These are phyloP conservation scores for Tagetes patula DNA, from an alignment of 129 eudicot genomes.

Conservation along the genomic window DNA sequence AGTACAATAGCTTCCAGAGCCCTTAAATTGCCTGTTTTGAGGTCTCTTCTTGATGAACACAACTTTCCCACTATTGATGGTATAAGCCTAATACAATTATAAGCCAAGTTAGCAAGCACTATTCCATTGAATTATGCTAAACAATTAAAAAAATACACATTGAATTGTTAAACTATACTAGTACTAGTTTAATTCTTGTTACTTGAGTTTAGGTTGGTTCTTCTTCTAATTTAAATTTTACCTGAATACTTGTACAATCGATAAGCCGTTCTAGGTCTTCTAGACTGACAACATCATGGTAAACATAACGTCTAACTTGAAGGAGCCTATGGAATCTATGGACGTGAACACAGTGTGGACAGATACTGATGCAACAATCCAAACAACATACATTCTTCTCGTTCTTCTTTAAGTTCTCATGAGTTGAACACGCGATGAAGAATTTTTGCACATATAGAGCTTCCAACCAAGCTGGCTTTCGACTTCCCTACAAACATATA, in stretches of 20 bases:
- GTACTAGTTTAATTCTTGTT: no score
- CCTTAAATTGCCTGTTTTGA: constrained; percentile 94
- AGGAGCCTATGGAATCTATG: constrained; percentile 87
- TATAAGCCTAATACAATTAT: constrained; percentile 63
- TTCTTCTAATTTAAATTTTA: constrained; percentile 2
- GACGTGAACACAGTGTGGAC: constrained; percentile 82
- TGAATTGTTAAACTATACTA: no score
- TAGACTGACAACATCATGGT: constrained; percentile 84
- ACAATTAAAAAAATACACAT: neutral
- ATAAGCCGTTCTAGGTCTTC: constrained; percentile 92
- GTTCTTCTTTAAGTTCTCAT: constrained; percentile 81
- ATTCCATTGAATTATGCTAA: constrained; percentile 20
- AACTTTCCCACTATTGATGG: constrained; percentile 95
- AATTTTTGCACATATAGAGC: constrained; percentile 73
- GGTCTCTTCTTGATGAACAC: constrained; percentile 93
- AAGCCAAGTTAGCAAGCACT: constrained; percentile 19
- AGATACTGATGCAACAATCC: constrained; percentile 91
- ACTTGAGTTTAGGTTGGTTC: no score
- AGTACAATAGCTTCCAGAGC: constrained; percentile 88
- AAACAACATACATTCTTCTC: constrained; percentile 95
- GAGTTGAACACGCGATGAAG: constrained; percentile 71
- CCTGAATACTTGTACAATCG: constrained; percentile 98
- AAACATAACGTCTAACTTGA: constrained; percentile 97
- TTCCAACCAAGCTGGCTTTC: constrained; percentile 95
- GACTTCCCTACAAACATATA: constrained; percentile 48